Evolutionary conservation across 805 yeast genomes (phyloP), one percentile per base, ranked within the genome.

Genomic region (Myxozyma sirexii): DNA sequence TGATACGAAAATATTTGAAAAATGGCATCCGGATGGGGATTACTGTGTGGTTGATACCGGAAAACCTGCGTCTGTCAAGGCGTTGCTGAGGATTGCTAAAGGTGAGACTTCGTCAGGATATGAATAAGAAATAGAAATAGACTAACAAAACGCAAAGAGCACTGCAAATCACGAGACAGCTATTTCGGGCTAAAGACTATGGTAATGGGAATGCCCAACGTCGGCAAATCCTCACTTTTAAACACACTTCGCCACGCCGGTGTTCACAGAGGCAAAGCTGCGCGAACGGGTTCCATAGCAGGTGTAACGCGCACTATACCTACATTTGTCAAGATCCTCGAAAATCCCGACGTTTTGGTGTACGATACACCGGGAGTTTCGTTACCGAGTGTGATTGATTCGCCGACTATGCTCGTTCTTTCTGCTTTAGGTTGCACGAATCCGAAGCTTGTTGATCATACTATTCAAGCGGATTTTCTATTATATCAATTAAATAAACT

Each of bases 331-430:
- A 76, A 86, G 56, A 78, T 94, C 13, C 75, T 80, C 44, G 73
- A 76, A 10, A 78, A 78, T 29, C 92, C 94, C 0, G 84, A 83
- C 35, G 80, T 93, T 1, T 79, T 84, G 59, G 76, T 92, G 6
- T 84, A 88, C 67, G 99, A 94, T 71, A 88, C 97, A 0, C 99
- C 99, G 0, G 99, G 99, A 1, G 92, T 94, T 3, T 83, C 90
- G 58, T 73, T 90, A 12, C 98, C 99, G 0, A 82, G 84, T 21
- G 88, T 85, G 8, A 79, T 80, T 48, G 80, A 81, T 61, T 71
- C 80, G 2, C 83, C 84, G 62, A 83, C 90, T 1, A 89, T 92
- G 94, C 75, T 93, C 24, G 81, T 85, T 1, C 77, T 92, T 39
- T 79, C 88, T 0, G 74, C 91, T 19, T 84, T 87, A 38, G 96